Base-by-base conservation (phyloP, 2,329 filamentous ascomycete species). In the Penicillium sp. region DNA sequence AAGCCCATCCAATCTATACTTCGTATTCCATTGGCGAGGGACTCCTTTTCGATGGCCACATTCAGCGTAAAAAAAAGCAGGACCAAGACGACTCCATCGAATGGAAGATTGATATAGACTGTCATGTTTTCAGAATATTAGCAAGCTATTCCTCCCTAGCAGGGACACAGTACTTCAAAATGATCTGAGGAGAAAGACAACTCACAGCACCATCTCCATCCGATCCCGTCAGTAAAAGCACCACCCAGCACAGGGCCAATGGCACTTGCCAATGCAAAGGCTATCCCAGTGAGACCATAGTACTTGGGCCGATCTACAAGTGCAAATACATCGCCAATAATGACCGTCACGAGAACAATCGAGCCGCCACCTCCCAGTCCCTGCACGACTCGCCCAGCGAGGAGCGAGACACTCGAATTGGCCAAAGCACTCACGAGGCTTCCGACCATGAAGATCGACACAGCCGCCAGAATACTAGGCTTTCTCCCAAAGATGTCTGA, bases 341-440 rank as follows among this genome's bases (percentile, higher is more conserved):
- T 50, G 28, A 52, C 42, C 13, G 46, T 45, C 28, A 25, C 41
- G 9, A 50, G 41, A 9, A 50, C 47, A 7, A 47, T 45, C 13
- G 48, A 27, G 27, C 50, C 50, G 6, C 50, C 50, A 12, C 47
- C 50, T 13, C 50, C 50, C 2, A 52, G 28, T 29, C 50, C 50
- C 39, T 52, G 47, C 3, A 47, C 24, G 1, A 49, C 41, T 12
- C 50, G 41, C 9, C 50, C 50, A 3, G 48, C 35, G 28, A 52
- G 44, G 11, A 52, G 37, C 9, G 46, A 32, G 13, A 28, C n/a
- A 26, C 49, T 47, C 12, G 28, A 43, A n/a, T 47, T 24, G 11
- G 49, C 45, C 34, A 51, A 39, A 3, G 45, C 43, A 12, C 39
- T 40, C 9, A 48, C 49, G 4, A 51, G 41, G 25, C 45, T 48